Evolutionary conservation across 805 yeast species (phyloP).

Genomic region (Candida parachauliodes): DNA sequence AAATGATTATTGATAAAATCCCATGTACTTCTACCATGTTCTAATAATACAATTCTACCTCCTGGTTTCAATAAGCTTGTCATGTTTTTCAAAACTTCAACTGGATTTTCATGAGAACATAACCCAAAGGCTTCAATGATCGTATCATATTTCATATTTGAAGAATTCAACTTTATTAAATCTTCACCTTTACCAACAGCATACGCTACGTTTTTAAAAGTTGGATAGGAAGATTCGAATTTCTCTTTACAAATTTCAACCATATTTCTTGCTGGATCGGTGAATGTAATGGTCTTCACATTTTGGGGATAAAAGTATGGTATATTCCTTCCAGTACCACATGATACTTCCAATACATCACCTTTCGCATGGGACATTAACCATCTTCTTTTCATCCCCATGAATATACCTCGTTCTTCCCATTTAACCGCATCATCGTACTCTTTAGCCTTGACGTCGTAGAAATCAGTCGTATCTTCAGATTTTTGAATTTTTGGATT

Average conservation of each 20-base stretch:
- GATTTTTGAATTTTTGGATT: conserved; percentile 56
- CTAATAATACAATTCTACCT: conserved; percentile 82
- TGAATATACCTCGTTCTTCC: conserved; percentile 61
- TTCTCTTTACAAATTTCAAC: conserved; percentile 73
- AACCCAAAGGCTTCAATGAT: conserved; percentile 92
- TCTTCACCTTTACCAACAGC: conserved; percentile 91
- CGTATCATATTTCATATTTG: conserved; percentile 72
- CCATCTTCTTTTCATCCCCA: conserved; percentile 72
- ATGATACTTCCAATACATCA: conserved; percentile 89
- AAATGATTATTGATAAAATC: conserved; percentile 73
- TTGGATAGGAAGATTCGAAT: conserved; percentile 65
- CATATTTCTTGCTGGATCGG: conserved; percentile 86
- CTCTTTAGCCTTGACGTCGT: conserved; percentile 70
- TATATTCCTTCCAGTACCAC: conserved; percentile 94
- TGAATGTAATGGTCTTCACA: conserved; percentile 71
- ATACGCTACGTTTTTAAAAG: conserved; percentile 70
- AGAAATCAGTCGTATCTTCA: conserved; percentile 77
- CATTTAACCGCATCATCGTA: conserved; percentile 79
- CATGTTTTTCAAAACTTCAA: conserved; percentile 74
- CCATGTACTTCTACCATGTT: conserved; percentile 88
- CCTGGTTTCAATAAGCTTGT: conserved; percentile 72
- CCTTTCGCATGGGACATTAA: conserved; percentile 75
- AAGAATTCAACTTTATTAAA: conserved; percentile 52
- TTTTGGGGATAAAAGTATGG: conserved; percentile 61
- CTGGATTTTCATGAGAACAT: conserved; percentile 95